Evolutionary conservation across 2,329 filamentous ascomycete species (phyloP), one percentile per base, ranked within the genome.

Genomic region (Colletotrichum horii): DNA sequence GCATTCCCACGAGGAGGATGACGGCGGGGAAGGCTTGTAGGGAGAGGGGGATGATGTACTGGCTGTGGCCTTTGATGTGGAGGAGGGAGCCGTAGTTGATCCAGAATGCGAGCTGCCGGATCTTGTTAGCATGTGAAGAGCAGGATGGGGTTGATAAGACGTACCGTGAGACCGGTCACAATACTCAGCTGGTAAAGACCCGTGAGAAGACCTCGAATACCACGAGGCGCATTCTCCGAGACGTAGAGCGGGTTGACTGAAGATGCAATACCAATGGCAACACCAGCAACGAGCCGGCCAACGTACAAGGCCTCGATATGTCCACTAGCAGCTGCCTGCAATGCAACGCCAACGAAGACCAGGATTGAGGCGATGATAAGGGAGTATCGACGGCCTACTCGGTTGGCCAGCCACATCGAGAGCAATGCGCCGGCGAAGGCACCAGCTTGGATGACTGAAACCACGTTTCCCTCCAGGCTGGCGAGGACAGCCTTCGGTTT

Each of bases 211-310:
- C 88, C 88, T 58, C 88, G 85, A 24, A 90, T 89, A 19, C 87
- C 87, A 77, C 88, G 83, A n/a, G 89, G 88, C 0, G 90, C 88
- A 78, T 87, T 89, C 79, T 92, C 90, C 2, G 89, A 88, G 66
- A 91, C 88, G 80, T 92, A 92, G 38, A 92, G 86, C 3, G 90
- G 90, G 4, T 92, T 88, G 32, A 88, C 85, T 81, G 89, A 88
- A n/a, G 85, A 87, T 61, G 88, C 82, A 8, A 88, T 78, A 8
- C 88, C 89, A 43, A 90, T 85, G 11, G 88, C 88, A 79, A 88
- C 87, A 2, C 89, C 89, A 19, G 86, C 86, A 58, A 90, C 80
- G 75, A 89, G 88, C 73, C 73, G 12, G 8, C 73, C 73, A 38
- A 75, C 34, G 9, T 71, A 75, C 68, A 71, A 68, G n/a, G 68